Evolutionary conservation across 768 basidiomycete species (phyloP).

Genomic region (Leccinum rimulosum): DNA sequence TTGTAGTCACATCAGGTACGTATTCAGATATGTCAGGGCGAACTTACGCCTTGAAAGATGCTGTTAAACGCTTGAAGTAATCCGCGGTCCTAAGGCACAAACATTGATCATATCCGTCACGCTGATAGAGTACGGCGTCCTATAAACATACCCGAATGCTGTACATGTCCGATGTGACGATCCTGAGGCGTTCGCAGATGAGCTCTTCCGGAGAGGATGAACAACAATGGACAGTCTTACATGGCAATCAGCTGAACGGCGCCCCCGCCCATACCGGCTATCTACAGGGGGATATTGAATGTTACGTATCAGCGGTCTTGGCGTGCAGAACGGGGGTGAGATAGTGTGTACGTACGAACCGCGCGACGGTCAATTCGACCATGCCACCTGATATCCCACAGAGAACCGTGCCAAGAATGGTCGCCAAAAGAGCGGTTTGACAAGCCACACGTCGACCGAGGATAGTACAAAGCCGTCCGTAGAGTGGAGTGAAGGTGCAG

Average conservation of each 20-base stretch:
- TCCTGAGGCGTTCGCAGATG: slow-evolving; percentile 9
- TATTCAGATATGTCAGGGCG: neutral
- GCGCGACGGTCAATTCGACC: slow-evolving; percentile 62
- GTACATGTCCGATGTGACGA: slow-evolving; percentile 23
- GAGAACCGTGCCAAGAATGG: slow-evolving; percentile 55
- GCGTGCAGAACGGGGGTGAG: neutral
- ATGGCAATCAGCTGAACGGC: slow-evolving; percentile 22
- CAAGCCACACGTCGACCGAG: slow-evolving; percentile 68
- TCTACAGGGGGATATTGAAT: slow-evolving; percentile 1
- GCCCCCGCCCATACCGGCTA: slow-evolving; percentile 23
- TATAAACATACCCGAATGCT: slow-evolving; percentile 11
- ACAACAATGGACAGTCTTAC: slow-evolving; percentile 8
- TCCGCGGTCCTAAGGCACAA: slow-evolving; percentile 4
- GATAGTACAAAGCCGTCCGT: slow-evolving; percentile 73
- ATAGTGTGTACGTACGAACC: slow-evolving; percentile 52
- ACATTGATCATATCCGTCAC: too few species aligned
- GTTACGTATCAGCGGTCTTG: neutral
- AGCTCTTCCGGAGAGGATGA: neutral
- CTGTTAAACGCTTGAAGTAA: slow-evolving; percentile 45
- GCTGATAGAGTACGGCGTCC: neutral
- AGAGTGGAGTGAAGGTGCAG: slow-evolving; percentile 78
- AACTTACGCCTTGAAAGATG: slow-evolving; percentile 17
- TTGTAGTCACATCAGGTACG: neutral
- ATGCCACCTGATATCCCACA: slow-evolving; percentile 69
- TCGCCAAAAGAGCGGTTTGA: slow-evolving; percentile 58